Base-by-base conservation (phyloP, 2,329 filamentous ascomycete genomes). In the Pseudopithomyces chartarum region DNA sequence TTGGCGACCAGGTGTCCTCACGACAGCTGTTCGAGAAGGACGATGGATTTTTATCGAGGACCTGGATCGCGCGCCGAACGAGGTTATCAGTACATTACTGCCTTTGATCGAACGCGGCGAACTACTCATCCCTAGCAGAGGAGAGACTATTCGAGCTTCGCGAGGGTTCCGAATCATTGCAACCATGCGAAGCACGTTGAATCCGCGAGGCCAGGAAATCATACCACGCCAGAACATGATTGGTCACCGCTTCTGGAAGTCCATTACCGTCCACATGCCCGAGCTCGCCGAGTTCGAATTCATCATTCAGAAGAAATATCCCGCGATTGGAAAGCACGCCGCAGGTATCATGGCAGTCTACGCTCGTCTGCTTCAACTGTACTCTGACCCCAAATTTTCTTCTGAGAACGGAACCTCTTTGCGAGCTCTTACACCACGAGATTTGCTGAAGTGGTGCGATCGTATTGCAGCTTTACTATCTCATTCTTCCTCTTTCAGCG, bases 11-110 rank as follows among this genome's bases (percentile, higher is more conserved):
- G 95, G 95, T 77, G 91, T 98, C 19, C 80, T 99, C 65, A 97
- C 95, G 0, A 96, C 92, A 29, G 96, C 96, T 34, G 92, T 98
- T 2, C 89, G 85, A 69, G 94, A 99, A 80, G 96, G 95, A 15
- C 85, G 94, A 69, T 99, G 95, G 96, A 90, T 99, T 6, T 82
- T 99, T 62, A 96, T 99, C 57, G 96, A 99, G 76, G 96, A 99
- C 75, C 83, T 99, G 39, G 93, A 99, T 73, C 88, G 94, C 60
- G 95, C 95, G 11, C 95, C 96, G 4, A 94, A 91, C 63, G 95
- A 99, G 76, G 91, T 99, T 46, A 87, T 99, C 74, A 96, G 94
- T 73, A 92, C 93, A 13, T 84, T 99, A 26, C 82, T 99, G 23
- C 95, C 96, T 10, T 83, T 99, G 8, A 93, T 99, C 57, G 95